Conservation (phyloP, 148 eudicot species). For the Nepenthes mirabilis region DNA sequence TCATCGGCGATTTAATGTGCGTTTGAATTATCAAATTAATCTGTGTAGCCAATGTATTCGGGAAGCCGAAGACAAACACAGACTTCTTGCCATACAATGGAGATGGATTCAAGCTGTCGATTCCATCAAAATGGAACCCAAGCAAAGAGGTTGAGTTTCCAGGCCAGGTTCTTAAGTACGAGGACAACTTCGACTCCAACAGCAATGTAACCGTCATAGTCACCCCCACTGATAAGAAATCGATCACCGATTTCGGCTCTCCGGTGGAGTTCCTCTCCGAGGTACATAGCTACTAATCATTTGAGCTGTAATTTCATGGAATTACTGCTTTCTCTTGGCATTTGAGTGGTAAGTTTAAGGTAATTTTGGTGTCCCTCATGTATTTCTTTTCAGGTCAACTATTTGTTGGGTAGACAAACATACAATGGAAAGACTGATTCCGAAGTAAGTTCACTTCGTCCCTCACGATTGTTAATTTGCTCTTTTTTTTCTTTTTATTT, state of each 20-base stretch:
- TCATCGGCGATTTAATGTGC: too few relatives aligned
- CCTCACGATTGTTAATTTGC: too few relatives aligned
- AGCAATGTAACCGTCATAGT: constrained; percentile 57
- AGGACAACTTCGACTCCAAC: constrained; percentile 90
- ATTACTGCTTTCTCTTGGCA: too few relatives aligned
- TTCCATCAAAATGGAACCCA: constrained; percentile 95
- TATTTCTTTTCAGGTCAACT: constrained; percentile 47
- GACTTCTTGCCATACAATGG: constrained; percentile 60
- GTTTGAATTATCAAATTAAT: too few relatives aligned
- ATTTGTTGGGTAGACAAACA: constrained; percentile 80
- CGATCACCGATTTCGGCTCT: constrained; percentile 80
- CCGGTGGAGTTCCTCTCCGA: constrained; percentile 70
- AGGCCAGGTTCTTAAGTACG: constrained; percentile 75
- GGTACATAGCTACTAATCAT: neutral
- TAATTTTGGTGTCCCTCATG: neutral
- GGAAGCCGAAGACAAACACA: constrained; percentile 81
- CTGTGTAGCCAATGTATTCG: constrained; percentile 82
- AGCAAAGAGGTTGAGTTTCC: constrained; percentile 91
- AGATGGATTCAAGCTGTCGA: constrained; percentile 55
- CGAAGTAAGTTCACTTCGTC: constrained; percentile 40
- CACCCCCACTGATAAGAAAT: constrained; percentile 79
- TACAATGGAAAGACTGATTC: constrained; percentile 81
- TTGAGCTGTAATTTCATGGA: too few relatives aligned
- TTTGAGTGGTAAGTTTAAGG: too few relatives aligned
- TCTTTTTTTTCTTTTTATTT: too few relatives aligned